Evolutionary conservation across 768 basidiomycete genomes (phyloP).

Genomic region (Russula foetens): DNA sequence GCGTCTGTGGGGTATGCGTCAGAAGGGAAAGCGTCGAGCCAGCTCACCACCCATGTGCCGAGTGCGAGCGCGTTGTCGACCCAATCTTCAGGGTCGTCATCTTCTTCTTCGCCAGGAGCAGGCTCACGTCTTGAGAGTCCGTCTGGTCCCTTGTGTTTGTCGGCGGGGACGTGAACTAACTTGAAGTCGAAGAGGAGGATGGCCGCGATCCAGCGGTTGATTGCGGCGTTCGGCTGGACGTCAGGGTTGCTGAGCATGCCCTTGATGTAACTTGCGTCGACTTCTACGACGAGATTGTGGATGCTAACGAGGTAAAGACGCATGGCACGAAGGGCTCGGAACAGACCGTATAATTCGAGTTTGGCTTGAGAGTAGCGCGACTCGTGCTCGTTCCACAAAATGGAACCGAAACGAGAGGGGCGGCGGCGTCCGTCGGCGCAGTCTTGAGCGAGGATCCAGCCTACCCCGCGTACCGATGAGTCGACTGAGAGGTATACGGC

Average conservation of each 20-base stretch:
- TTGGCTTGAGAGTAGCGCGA: conserved; percentile 23
- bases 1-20: no score
- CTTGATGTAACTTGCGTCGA: no score
- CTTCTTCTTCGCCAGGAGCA: background rate
- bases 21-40: background rate
- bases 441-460: conserved; percentile 20
- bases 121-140: background rate
- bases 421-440: background rate
- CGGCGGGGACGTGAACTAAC: conserved; percentile 31
- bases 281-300: conserved; percentile 15
- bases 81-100: no score
- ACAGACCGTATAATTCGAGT: conserved; percentile 24
- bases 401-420: background rate
- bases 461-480: background rate
- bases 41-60: background rate
- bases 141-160: background rate
- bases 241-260: no score
- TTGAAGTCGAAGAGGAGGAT: no score
- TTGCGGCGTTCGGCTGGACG: no score
- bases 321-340: background rate
- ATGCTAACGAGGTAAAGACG: conserved; percentile 26
- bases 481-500: background rate
- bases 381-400: no score
- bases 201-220: no score
- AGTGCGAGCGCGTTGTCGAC: background rate